Evolutionary conservation across 495 filamentous ascomycete species (phyloP), one percentile per base, ranked within the genome.

Genomic region (Glonium stellatum): DNA sequence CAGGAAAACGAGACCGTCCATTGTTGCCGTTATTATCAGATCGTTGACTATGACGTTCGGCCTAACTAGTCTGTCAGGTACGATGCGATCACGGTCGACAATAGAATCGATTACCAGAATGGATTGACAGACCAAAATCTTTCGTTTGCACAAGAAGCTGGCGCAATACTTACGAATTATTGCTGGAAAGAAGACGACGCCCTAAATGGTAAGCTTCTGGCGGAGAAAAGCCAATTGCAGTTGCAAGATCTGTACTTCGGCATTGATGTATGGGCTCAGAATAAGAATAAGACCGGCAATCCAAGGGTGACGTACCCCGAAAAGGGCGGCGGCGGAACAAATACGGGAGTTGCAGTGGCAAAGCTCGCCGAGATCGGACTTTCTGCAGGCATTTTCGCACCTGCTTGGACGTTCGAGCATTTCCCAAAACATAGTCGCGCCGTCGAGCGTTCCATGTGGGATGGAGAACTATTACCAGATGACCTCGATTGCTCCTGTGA

Each of bases 321-420:
- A 35, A 47, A 61, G n/a, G 57, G 58, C 39, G 69, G 69, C 21
- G 69, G 69, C 8, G 56, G 62, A 21, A 68, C 59, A 11, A 62
- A 75, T 57, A 74, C 72, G 18, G 65, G 74, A 13, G 31, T 67
- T 3, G 71, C 65, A 13, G 70, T 78, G 2, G 34, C 52, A 12
- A 66, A 63, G 22, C 59, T 69, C n/a, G 64, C 64, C 31, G 41
- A 65, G 4, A 41, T 49, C 2, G 70, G 72, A 6, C 59, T 72
- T 25, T 67, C 70, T n/a, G 69, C 65, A 8, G 76, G 70, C 13
- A 61, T 77, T 5, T 78, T 78, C 60, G 76, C 71, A 5, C 75
- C 76, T 13, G 76, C 76, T 10, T 77, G 75, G 76, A 71, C 70
- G n/a, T 77, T 69, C 59, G 74, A 78, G 61, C 69, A 77, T 52